These are phyloP conservation scores for Talaromyces atroroseus DNA, from an alignment of 2,329 filamentous ascomycete genomes.

Conservation along the genomic window DNA sequence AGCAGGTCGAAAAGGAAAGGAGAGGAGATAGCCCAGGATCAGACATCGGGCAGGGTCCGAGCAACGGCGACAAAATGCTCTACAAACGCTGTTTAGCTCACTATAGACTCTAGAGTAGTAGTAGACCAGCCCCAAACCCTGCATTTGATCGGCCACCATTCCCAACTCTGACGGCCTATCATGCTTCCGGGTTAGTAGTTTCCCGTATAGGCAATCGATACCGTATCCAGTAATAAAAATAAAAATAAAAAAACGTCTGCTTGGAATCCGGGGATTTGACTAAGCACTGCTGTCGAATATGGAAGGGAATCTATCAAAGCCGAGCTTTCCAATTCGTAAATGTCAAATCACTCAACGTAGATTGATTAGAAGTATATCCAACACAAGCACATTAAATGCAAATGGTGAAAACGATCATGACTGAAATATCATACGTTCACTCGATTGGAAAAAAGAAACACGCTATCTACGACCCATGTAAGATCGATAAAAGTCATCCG, in stretches of 20 bases:
- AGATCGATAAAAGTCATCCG: constrained; percentile 86
- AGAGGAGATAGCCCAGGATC: no score
- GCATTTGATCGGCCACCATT: background rate
- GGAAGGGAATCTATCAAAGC: background rate
- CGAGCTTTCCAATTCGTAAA: no score
- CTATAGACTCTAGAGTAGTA: no score
- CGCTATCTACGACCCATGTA: constrained; percentile 60
- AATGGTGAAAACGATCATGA: no score
- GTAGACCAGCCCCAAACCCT: background rate
- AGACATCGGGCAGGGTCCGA: constrained; percentile 1
- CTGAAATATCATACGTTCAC: no score
- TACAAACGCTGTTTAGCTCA: no score
- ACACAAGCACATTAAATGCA: no score
- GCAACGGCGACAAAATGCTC: no score
- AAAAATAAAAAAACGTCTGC: background rate
- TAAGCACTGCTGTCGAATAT: background rate
- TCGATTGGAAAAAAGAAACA: background rate
- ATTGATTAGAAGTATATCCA: no score
- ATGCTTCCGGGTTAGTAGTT: background rate
- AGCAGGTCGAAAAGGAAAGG: no score
- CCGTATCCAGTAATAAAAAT: background rate
- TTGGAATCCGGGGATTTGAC: background rate
- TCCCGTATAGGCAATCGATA: background rate
- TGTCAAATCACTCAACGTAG: no score
- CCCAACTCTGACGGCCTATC: background rate